Percentiles rank a stretch among this genome's conserved stretches.
Conservation (phyloP, 2,329 filamentous ascomycete species). For the Epichloe brachyelytri region DNA sequence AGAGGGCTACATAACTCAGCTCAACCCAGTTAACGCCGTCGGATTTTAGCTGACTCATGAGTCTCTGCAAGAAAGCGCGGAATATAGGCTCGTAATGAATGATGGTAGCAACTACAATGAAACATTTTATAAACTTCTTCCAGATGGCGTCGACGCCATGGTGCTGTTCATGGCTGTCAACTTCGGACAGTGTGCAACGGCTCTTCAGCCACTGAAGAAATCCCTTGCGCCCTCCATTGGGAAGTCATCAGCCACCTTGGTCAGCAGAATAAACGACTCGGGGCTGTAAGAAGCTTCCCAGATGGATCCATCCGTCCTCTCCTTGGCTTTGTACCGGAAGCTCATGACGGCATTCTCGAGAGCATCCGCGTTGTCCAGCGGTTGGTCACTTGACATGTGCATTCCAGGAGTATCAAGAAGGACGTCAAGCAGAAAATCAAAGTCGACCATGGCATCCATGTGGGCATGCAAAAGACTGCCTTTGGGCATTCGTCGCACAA, state of each 20-base stretch:
- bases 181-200: constrained; percentile 56
- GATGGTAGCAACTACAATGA: constrained; percentile 59
- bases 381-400: constrained; percentile 49
- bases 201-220: constrained; percentile 69
- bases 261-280: constrained; percentile 43
- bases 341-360: constrained; percentile 41
- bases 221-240: constrained; percentile 53
- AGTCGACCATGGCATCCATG: constrained; percentile 81
- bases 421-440: constrained; percentile 64
- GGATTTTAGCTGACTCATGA: constrained; percentile 58
- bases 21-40: constrained; percentile 84
- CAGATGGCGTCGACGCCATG: constrained; percentile 76
- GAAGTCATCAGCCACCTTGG: constrained; percentile 57
- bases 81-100: constrained; percentile 88
- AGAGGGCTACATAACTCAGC: constrained; percentile 35
- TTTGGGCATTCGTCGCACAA: constrained; percentile 79
- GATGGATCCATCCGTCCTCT: constrained; percentile 36
- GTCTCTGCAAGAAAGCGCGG: constrained; percentile 56
- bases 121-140: constrained; percentile 66
- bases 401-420: constrained; percentile 62
- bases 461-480: constrained; percentile 78
- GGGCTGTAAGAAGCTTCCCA: constrained; percentile 55
- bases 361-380: constrained; percentile 40
- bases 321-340: constrained; percentile 46
- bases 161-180: constrained; percentile 67